Conservation (phyloP, 2,329 filamentous ascomycete species). For the Aspergillus niger region DNA sequence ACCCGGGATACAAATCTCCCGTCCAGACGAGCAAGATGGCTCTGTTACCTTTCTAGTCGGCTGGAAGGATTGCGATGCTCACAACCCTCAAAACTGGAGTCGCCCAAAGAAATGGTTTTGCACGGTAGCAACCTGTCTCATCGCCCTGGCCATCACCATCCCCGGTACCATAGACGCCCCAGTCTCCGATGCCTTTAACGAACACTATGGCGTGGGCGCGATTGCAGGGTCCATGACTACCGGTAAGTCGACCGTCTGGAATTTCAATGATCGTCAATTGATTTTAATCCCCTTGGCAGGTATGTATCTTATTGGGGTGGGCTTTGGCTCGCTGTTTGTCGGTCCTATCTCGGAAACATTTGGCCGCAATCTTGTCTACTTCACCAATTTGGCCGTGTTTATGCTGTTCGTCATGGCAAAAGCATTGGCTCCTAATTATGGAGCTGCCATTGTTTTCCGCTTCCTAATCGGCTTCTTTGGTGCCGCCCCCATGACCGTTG, state of each 20-base stretch:
- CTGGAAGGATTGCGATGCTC: not conserved
- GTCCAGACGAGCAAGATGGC: not conserved
- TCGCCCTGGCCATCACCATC: constrained; percentile 1
- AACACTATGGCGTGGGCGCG: not conserved
- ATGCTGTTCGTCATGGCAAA: constrained; percentile 5
- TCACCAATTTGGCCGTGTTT: not conserved
- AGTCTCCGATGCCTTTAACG: not conserved
- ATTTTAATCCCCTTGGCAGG: not conserved
- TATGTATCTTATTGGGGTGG: constrained; percentile 3
- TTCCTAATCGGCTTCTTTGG: constrained; percentile 2
- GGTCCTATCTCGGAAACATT: constrained; percentile 5
- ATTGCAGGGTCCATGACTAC: constrained; percentile 2
- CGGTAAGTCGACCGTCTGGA: not conserved
- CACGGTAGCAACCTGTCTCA: constrained; percentile 1
- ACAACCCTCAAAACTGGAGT: not conserved
- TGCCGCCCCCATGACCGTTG: not conserved
- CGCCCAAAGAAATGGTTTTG: constrained; percentile 1
- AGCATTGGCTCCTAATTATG: not conserved
- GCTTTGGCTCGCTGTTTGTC: constrained; percentile 3
- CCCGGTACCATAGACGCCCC: constrained; percentile 5
- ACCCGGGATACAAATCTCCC: not conserved
- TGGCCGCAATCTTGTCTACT: constrained; percentile 2
- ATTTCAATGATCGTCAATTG: not conserved
- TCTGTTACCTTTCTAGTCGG: not conserved
- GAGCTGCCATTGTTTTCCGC: constrained; percentile 1